phyloP scores from a whole-genome alignment of 441 rosid genomes.

The Gossypium armourianum region DNA sequence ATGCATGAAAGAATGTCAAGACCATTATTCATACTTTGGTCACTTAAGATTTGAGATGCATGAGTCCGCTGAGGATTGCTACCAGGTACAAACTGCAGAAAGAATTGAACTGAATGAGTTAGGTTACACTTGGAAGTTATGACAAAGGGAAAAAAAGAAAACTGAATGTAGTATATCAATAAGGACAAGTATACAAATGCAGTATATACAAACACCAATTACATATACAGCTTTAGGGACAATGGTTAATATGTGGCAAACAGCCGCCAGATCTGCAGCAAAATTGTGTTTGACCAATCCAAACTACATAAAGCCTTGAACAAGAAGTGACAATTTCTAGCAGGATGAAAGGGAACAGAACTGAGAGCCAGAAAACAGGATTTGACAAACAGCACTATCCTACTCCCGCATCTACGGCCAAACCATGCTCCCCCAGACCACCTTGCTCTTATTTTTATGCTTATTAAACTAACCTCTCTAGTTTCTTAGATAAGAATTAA shows the following conservation, averaged over 20 bases:
- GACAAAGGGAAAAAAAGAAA: background rate
- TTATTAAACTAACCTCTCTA: too few species aligned
- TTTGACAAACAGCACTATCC: too few species aligned
- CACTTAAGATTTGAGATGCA: constrained; percentile 62
- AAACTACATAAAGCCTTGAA: background rate
- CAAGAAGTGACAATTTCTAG: background rate
- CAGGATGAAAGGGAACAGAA: too few species aligned
- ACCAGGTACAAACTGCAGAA: constrained; percentile 61
- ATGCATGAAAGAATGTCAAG: background rate
- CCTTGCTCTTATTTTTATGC: too few species aligned
- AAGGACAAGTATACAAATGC: background rate
- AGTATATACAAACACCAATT: background rate
- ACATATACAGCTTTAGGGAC: background rate
- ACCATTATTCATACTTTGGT: constrained; percentile 48
- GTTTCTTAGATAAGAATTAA: too few species aligned
- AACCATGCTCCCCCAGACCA: too few species aligned
- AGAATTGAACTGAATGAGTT: background rate
- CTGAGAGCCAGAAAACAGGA: too few species aligned
- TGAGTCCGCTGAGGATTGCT: constrained; percentile 63
- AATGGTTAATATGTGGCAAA: background rate
- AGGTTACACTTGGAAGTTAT: background rate
- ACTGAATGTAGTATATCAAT: background rate
- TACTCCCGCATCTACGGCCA: too few species aligned
- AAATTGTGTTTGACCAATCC: background rate
- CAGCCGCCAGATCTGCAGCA: background rate